phyloP scores from a whole-genome alignment of 1,284 basidiomycete genomes.

The Heliocybe sulcata region DNA sequence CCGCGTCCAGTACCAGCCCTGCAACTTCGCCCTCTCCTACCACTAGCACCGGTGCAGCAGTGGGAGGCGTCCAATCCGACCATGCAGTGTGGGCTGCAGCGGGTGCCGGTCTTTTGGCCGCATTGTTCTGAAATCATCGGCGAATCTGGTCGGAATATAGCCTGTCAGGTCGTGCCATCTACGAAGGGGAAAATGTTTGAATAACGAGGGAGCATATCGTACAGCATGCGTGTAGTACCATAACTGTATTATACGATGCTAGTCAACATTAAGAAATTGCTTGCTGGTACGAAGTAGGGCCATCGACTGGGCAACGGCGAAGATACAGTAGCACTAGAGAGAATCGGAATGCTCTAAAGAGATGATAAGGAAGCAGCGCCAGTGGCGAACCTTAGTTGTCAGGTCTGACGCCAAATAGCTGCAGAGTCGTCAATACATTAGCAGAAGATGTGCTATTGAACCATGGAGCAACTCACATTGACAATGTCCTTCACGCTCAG shows the following conservation, averaged over 20 bases:
- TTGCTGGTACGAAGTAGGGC: background rate
- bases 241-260: background rate
- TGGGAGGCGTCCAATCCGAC: background rate
- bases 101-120: background rate
- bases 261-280: background rate
- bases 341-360: background rate
- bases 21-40: background rate
- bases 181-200: background rate
- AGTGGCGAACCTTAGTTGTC: background rate
- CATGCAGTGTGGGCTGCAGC: background rate
- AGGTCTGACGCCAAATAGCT: background rate
- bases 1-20: background rate
- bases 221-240: background rate
- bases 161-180: background rate
- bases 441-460: background rate
- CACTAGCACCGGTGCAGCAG: background rate
- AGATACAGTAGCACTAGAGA: background rate
- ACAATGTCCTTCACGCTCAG: slow-evolving; percentile 59
- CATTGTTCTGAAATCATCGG: background rate
- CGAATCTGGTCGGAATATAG: background rate
- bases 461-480: slow-evolving; percentile 22
- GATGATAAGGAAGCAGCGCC: background rate
- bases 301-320: background rate
- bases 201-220: background rate
- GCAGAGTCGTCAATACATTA: background rate